Evolutionary conservation across 768 basidiomycete genomes (phyloP).

Genomic region (Leccinum ochraceum): DNA sequence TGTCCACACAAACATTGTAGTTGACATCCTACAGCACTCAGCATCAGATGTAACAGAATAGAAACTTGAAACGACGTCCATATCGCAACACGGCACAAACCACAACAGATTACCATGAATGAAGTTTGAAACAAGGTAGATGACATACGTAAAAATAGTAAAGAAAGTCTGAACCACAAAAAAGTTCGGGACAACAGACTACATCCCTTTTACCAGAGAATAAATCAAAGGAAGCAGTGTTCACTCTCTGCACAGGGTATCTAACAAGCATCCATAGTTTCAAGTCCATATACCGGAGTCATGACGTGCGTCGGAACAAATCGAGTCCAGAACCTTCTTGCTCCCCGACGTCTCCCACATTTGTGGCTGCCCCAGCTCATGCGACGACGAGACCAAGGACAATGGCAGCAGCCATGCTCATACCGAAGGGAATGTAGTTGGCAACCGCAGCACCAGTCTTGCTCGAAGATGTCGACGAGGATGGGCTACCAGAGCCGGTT

Average conservation of each 20-base stretch:
- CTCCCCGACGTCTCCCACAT: conserved; percentile 1
- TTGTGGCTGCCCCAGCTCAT: conserved; percentile 10
- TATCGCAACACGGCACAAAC: conserved; percentile 4
- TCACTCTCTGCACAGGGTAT: conserved; percentile 22
- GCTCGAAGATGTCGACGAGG: conserved; percentile 20
- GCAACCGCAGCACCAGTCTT: conserved; percentile 13
- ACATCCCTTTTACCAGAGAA: neutral
- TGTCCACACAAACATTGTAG: neutral
- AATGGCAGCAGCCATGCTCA: conserved; percentile 33
- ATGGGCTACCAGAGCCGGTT: conserved; percentile 18
- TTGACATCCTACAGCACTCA: neutral
- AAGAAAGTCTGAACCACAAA: neutral
- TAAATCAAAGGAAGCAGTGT: neutral
- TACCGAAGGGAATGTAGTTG: conserved; percentile 29
- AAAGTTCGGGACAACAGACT: neutral
- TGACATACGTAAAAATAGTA: neutral
- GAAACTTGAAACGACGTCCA: neutral
- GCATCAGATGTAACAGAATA: neutral
- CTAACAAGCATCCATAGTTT: conserved; percentile 7
- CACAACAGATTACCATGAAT: conserved; percentile 3
- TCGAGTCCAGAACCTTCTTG: neutral
- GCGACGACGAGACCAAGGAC: conserved; percentile 30
- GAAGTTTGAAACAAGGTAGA: neutral
- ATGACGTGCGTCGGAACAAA: conserved; percentile 1
- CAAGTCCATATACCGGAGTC: conserved; percentile 2